Base-by-base conservation (phyloP, 345 rosid species). In the Melaleuca alternifolia region DNA sequence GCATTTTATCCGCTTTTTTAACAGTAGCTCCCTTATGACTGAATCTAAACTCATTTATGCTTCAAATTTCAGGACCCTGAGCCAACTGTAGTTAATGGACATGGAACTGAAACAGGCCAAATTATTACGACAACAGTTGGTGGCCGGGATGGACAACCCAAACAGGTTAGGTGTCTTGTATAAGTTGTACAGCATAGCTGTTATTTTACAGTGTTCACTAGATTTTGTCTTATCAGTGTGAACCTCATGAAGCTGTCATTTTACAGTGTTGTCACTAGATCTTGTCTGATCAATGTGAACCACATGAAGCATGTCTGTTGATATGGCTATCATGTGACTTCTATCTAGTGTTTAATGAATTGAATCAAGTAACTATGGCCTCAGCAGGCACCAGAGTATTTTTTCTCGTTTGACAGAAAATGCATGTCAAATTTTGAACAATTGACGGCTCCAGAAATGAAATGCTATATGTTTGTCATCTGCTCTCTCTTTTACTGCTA, bases 41-140 rank as follows among this genome's bases (percentile, higher is more conserved):
- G 81, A 71, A 33, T 18, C 81, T 37, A 48, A 37, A 37, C 48
- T 71, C 79, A 71, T 71, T 71, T 37, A 5, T 56, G 23, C 41
- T n/a, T 86, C 82, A 54, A 87, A 76, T 12, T 57, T 50, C 86
- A 96, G 98, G 98, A 93, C 77, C 86, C 89, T 89, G 99, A 94
- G 83, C 89, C 97, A 65, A 85, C 93, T 56, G 26, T 93, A 90
- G 93, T 98, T 84, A 93, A 89, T 46, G 98, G 98, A 85, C 91
- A 91, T 85, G 98, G 99, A 84, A 91, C 98, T 8, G 99, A 95
- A 89, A 89, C 98, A 11, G 99, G 99, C 28, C 99, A 96, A 62
- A 91, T 95, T 83, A 95, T 98, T 88, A 89, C 94, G 76, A 96
- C 99, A 13, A 92, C 95, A 41, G 89, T 96, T 13, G 96, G 98